A percentile compares a stretch with the other conserved stretches of the same genome.
Evolutionary conservation across 805 yeast genomes (phyloP).

Genomic region (Yamadazyma paraphyllophila): DNA sequence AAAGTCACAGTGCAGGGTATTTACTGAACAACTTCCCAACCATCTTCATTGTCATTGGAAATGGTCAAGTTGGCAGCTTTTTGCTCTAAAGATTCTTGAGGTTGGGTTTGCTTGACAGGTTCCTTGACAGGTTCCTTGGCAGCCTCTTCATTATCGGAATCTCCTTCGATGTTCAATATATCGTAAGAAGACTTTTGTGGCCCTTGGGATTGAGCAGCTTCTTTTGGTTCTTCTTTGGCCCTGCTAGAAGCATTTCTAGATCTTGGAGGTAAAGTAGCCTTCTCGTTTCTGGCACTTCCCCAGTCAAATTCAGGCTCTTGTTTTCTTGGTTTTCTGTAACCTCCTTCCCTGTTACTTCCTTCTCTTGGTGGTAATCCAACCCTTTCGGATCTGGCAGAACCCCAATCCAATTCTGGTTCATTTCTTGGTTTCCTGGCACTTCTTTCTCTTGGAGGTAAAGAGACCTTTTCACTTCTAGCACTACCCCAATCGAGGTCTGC

Average conservation of each 20-base stretch:
- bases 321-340: conserved; percentile 20
- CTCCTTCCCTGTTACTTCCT: conserved; percentile 32
- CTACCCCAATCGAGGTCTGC: conserved; percentile 62
- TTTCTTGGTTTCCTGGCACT: conserved; percentile 26
- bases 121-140: conserved; percentile 12
- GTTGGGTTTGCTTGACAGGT: conserved; percentile 9
- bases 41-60: conserved; percentile 25
- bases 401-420: conserved; percentile 56
- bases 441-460: conserved; percentile 39
- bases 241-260: conserved; percentile 21
- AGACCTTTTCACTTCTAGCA: conserved; percentile 38
- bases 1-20: background rate
- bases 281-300: conserved; percentile 29
- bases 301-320: conserved; percentile 26
- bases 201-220: conserved; percentile 19
- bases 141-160: conserved; percentile 27
- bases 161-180: conserved; percentile 34
- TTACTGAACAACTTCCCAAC: conserved; percentile 34
- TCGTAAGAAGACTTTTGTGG: conserved; percentile 36
- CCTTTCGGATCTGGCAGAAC: conserved; percentile 37
- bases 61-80: conserved; percentile 27
- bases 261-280: conserved; percentile 28
- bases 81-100: conserved; percentile 19
- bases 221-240: conserved; percentile 18
- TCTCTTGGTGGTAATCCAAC: conserved; percentile 36